Evolutionary conservation across 2,329 filamentous ascomycete species (phyloP).

Genomic region (Sarocladium brachiariae): DNA sequence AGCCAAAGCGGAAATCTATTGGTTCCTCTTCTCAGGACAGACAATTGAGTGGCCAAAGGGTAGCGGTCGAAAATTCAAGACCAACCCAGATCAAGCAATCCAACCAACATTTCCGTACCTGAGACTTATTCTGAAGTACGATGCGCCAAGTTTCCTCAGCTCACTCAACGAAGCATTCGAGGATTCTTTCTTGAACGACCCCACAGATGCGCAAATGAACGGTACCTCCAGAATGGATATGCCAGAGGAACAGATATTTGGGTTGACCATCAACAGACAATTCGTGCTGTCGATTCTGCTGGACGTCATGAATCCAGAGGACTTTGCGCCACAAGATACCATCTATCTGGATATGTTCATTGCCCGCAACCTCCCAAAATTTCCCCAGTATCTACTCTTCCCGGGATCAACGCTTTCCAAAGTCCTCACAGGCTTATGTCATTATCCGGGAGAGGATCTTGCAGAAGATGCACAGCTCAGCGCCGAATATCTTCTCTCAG

Average conservation of each 20-base stretch:
- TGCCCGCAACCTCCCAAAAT: slow-evolving; percentile 90
- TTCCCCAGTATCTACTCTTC: slow-evolving; percentile 88
- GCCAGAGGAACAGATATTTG: slow-evolving; percentile 60
- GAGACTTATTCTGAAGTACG: slow-evolving; percentile 76
- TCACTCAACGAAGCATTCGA: slow-evolving; percentile 97
- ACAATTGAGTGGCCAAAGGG: slow-evolving; percentile 67
- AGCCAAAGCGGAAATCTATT: slow-evolving; percentile 85
- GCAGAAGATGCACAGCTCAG: slow-evolving; percentile 95
- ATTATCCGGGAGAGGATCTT: slow-evolving; percentile 72
- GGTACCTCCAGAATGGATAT: slow-evolving; percentile 43
- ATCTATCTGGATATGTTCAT: slow-evolving; percentile 99
- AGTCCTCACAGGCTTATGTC: slow-evolving; percentile 75
- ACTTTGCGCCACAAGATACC: slow-evolving; percentile 73
- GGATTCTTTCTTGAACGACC: slow-evolving; percentile 84
- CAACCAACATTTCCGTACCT: slow-evolving; percentile 83
- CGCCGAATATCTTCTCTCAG: slow-evolving; percentile 86
- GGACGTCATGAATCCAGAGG: slow-evolving; percentile 75
- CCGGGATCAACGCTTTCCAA: slow-evolving; percentile 79
- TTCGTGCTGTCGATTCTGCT: slow-evolving; percentile 87
- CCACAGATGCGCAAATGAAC: slow-evolving; percentile 54
- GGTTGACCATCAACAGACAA: slow-evolving; percentile 75
- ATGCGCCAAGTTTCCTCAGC: slow-evolving; percentile 87
- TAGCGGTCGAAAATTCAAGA: slow-evolving; percentile 53
- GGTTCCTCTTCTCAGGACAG: slow-evolving; percentile 85
- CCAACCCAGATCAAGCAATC: slow-evolving; percentile 44